These are phyloP conservation scores for Brasilioporus rufonigricans DNA, from an alignment of 768 basidiomycete genomes.

Conservation along the genomic window DNA sequence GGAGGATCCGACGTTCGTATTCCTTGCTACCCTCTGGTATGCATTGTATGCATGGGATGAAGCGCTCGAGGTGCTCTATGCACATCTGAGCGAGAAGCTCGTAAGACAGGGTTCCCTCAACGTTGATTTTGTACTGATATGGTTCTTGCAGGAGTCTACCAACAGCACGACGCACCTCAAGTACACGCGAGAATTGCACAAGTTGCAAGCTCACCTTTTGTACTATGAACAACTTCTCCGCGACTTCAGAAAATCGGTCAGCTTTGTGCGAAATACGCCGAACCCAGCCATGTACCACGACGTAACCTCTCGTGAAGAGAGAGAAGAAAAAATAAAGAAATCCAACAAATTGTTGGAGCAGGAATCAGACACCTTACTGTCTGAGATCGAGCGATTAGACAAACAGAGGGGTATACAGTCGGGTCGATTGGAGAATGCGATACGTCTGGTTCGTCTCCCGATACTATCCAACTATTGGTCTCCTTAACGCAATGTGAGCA, in stretches of 20 bases:
- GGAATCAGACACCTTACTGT: slow-evolving; percentile 33
- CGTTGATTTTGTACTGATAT: not conserved
- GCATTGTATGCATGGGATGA: slow-evolving; percentile 64
- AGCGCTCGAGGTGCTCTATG: slow-evolving; percentile 49
- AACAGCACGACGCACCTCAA: slow-evolving; percentile 37
- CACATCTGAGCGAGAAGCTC: slow-evolving; percentile 45
- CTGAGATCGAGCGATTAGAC: slow-evolving; percentile 42
- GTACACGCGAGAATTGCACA: too few relatives aligned
- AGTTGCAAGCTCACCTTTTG: slow-evolving; percentile 54
- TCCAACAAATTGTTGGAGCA: slow-evolving; percentile 12
- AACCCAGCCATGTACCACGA: slow-evolving; percentile 45
- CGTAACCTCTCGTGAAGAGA: slow-evolving; percentile 17
- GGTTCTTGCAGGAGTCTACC: slow-evolving; percentile 36
- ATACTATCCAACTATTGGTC: not conserved
- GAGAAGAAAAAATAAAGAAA: too few relatives aligned
- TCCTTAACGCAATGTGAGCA: slow-evolving; percentile 19
- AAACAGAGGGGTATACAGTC: slow-evolving; percentile 27
- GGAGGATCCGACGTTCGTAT: slow-evolving; percentile 33
- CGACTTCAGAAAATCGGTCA: slow-evolving; percentile 51
- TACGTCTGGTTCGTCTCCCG: slow-evolving; percentile 23
- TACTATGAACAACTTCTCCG: slow-evolving; percentile 54
- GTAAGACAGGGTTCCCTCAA: slow-evolving; percentile 25
- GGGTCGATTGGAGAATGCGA: slow-evolving; percentile 32
- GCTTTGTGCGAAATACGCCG: slow-evolving; percentile 46
- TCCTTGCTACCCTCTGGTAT: slow-evolving; percentile 51